Base-by-base conservation (phyloP, 2,329 filamentous ascomycete species). In the Penicillium sp. region DNA sequence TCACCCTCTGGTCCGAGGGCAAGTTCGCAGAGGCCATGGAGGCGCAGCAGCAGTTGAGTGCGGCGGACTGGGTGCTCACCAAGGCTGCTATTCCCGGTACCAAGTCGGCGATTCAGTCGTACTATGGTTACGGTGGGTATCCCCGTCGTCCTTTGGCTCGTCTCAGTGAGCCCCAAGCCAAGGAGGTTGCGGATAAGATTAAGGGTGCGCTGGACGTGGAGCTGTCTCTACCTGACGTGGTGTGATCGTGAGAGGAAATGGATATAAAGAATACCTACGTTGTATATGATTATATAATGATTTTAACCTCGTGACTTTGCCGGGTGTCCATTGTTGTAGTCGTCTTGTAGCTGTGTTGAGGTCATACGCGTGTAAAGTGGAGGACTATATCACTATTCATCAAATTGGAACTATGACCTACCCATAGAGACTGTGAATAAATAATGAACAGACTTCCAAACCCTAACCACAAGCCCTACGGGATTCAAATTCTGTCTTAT, bases 61-160 rank as follows among this genome's bases (percentile, higher is more conserved):
- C 86, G 73, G 89, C 88, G 43, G 92, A 96, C 75, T 96, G 91
- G 91, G 88, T 90, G 43, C 80, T 95, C 59, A 95, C 91, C 61
- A 95, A 93, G 81, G 81, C 89, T 0, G 89, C 90, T 56, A 92
- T 96, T 66, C 89, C 91, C 1, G 91, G 91, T 16, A 96, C 92
- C 24, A 96, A 96, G 83, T 85, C 86, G 67, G 91, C 90, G 24
- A 89, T 96, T 66, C 88, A 95, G 81, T 86, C 81, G 67, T 92
- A 92, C 76, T 94, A 87, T 74, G 91, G 91, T 47, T 96, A 96
- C 73, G 91, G 92, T 39, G 91, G 90, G 1, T 87, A 86, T 73
- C 89, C 91, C 2, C 85, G 92, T 60, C 82, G 84, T 67, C 91
- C 91, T 33, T 62, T 77, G 60, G 69, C 54, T 39, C 68, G 75